These are phyloP conservation scores for Aechmea fasciata DNA, from an alignment of 176 grass and related monocot species.

Conservation along the genomic window DNA sequence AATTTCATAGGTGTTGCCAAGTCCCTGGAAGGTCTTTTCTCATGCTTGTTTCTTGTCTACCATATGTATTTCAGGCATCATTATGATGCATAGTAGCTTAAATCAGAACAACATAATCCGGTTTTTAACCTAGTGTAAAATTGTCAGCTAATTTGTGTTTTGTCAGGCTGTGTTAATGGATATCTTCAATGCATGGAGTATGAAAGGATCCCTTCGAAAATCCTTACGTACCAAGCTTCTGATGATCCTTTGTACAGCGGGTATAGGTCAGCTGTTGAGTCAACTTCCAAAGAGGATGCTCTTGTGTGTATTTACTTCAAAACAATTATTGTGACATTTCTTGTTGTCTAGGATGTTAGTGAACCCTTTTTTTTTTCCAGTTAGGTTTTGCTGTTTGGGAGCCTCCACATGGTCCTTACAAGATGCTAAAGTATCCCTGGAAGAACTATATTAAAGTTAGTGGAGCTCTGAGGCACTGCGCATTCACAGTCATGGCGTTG, in stretches of 20 bases:
- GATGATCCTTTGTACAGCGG: constrained; percentile 94
- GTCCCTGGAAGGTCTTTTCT: constrained; percentile 75
- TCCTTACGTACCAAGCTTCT: constrained; percentile 80
- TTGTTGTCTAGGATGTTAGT: constrained; percentile 18
- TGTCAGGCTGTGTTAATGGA: constrained; percentile 73
- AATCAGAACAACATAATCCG: not conserved
- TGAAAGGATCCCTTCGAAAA: constrained; percentile 88
- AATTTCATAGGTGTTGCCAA: constrained; percentile 80
- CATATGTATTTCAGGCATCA: too few species aligned
- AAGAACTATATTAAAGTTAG: constrained; percentile 72
- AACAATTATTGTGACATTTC: constrained; percentile 10
- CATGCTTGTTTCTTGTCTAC: not conserved
- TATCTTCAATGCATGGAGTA: constrained; percentile 92
- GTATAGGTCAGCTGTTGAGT: constrained; percentile 76
- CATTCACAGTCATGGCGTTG: constrained; percentile 92
- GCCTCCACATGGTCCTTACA: constrained; percentile 89
- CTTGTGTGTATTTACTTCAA: constrained; percentile 44
- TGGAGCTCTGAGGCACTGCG: constrained; percentile 86
- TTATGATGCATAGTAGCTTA: not conserved
- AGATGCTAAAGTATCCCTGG: constrained; percentile 77
- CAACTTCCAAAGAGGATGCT: constrained; percentile 68
- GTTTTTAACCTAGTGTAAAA: not conserved
- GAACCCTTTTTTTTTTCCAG: constrained; percentile 33
- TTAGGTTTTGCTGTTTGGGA: constrained; percentile 93
- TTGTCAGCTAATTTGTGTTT: not conserved